Percentiles rank a stretch among this genome's conserved stretches.
These are phyloP conservation scores for Cryphonectria radicalis DNA, from an alignment of 2,329 filamentous ascomycete species.

Conservation along the genomic window DNA sequence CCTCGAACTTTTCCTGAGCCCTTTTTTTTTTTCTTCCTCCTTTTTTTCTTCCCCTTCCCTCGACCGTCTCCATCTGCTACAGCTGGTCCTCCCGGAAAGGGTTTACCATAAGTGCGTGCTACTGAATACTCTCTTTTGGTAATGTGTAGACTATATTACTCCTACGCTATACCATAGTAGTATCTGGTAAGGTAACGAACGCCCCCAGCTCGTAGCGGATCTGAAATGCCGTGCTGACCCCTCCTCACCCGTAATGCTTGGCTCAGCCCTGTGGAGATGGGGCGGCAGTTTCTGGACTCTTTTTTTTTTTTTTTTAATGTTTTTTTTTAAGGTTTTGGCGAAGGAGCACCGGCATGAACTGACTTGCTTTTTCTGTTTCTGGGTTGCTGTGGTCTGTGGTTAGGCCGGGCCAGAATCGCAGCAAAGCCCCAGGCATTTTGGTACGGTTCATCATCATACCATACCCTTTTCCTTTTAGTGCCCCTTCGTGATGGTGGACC, in stretches of 20 bases:
- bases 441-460: background rate
- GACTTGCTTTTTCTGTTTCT: background rate
- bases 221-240: background rate
- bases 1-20: background rate
- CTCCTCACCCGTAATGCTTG: background rate
- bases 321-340: background rate
- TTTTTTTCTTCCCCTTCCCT: background rate
- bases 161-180: background rate
- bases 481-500: background rate
- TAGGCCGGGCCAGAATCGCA: background rate
- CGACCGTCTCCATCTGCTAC: background rate
- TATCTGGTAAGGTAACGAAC: background rate
- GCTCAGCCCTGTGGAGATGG: constrained; percentile 2
- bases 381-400: background rate
- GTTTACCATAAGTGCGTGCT: background rate
- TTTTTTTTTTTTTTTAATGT: background rate
- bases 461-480: background rate
- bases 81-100: background rate
- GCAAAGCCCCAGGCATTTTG: background rate
- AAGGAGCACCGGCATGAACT: background rate
- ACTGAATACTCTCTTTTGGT: background rate
- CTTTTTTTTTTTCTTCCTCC: too few relatives aligned
- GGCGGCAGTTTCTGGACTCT: background rate
- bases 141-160: background rate
- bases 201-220: background rate